Percentiles rank a stretch among this genome's conserved stretches.
Evolutionary conservation across 1,284 basidiomycete genomes (phyloP).

Genomic region (Apiotrichum mycotoxinovorans): DNA sequence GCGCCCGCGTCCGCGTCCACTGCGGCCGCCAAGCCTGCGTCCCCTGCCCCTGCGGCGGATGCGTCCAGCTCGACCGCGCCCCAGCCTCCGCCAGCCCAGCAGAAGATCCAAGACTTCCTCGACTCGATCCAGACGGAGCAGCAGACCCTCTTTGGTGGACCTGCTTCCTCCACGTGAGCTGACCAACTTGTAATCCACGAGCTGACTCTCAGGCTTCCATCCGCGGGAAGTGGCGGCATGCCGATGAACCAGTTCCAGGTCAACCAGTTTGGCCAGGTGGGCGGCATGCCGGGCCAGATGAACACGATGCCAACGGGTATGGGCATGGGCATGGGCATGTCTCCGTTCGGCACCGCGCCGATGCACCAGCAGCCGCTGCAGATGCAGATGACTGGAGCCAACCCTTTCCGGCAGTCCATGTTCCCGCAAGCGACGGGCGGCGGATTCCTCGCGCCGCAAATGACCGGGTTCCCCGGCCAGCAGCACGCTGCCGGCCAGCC

Average conservation of each 20-base stretch:
- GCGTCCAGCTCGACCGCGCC: constrained; percentile 15
- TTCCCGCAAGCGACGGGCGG: constrained; percentile 54
- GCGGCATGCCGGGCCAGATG: constrained; percentile 10
- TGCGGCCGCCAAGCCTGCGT: constrained; percentile 10
- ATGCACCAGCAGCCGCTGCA: constrained; percentile 17
- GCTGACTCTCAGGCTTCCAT: background rate
- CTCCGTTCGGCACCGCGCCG: background rate
- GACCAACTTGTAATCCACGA: background rate
- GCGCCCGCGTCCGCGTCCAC: constrained; percentile 15
- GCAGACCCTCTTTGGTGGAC: constrained; percentile 42
- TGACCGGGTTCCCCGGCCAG: constrained; percentile 65
- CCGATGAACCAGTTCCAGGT: constrained; percentile 12
- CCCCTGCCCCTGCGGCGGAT: constrained; percentile 2
- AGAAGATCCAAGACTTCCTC: constrained; percentile 79
- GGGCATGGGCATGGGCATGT: background rate
- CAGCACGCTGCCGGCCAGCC: constrained; percentile 36
- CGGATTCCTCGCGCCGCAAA: constrained; percentile 55
- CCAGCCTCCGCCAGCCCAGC: constrained; percentile 26
- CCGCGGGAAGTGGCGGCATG: constrained; percentile 10
- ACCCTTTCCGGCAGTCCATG: constrained; percentile 67
- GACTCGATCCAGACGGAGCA: constrained; percentile 81
- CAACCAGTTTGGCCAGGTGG: constrained; percentile 1
- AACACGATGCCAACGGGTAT: constrained; percentile 6
- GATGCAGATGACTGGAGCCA: constrained; percentile 46
- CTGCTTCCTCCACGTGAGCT: constrained; percentile 9